Conservation (phyloP, 75 land plant species). For the Isoetes taiwanensis region DNA sequence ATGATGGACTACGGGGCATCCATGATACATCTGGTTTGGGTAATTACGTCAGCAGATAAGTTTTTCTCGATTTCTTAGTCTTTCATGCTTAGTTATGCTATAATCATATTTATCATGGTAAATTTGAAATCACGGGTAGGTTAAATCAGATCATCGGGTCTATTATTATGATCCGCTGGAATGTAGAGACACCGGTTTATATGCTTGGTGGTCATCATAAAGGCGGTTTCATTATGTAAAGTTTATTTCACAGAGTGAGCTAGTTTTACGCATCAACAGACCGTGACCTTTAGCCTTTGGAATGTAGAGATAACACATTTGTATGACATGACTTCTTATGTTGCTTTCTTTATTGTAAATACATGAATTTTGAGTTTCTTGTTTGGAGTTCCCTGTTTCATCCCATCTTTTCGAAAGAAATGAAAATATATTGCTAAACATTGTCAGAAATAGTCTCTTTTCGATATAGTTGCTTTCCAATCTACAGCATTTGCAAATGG, state of each 20-base stretch:
- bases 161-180: conserved; percentile 94
- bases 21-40: no score
- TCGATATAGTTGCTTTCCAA: no score
- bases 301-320: conserved; percentile 54
- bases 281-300: conserved; percentile 85
- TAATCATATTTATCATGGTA: no score
- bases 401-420: neutral
- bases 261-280: conserved; percentile 97
- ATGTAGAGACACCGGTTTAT: conserved; percentile 52
- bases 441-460: no score
- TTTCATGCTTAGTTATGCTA: no score
- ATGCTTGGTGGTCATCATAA: conserved; percentile 75
- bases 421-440: neutral
- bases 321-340: conserved; percentile 24
- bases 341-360: neutral
- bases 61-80: no score
- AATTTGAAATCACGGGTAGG: no score
- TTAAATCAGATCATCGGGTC: conserved; percentile 90
- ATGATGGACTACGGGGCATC: no score
- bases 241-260: conserved; percentile 76
- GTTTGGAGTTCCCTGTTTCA: neutral
- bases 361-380: neutral
- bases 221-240: conserved; percentile 98
- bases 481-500: no score
- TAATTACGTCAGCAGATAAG: no score